phyloP scores from a whole-genome alignment of 2,329 filamentous ascomycete genomes.

The Grosmannia clavigera region DNA sequence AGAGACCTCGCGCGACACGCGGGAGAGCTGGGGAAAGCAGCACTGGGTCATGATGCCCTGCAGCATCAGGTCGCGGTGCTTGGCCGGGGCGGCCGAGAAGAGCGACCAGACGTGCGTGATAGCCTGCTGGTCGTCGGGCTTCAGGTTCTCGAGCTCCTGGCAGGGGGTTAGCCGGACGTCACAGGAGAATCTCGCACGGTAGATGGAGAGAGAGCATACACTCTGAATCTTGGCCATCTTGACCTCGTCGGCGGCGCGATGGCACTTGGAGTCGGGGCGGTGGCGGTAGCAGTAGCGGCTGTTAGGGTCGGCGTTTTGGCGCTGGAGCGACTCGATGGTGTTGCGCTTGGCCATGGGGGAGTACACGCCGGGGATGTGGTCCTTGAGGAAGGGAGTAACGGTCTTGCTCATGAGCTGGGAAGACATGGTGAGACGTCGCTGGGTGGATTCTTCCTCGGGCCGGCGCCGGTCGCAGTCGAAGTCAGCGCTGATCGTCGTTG shows the following conservation, averaged over 20 bases:
- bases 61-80: slow-evolving; percentile 91
- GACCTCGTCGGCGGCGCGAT: slow-evolving; percentile 82
- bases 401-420: slow-evolving; percentile 61
- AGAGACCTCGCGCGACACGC: slow-evolving; percentile 77
- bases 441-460: slow-evolving; percentile 35
- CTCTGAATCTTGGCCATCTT: slow-evolving; percentile 93
- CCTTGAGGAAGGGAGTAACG: slow-evolving; percentile 76
- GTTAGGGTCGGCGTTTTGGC: slow-evolving; percentile 46
- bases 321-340: slow-evolving; percentile 25
- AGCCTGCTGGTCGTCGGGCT: slow-evolving; percentile 78
- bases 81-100: slow-evolving; percentile 88
- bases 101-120: slow-evolving; percentile 97
- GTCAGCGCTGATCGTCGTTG: slow-evolving; percentile 8
- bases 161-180: too few species aligned
- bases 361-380: slow-evolving; percentile 83
- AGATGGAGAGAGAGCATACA: slow-evolving; percentile 35
- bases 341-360: slow-evolving; percentile 58
- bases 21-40: slow-evolving; percentile 93
- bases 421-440: slow-evolving; percentile 43
- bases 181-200: too few species aligned
- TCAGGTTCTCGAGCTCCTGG: slow-evolving; percentile 70
- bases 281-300: slow-evolving; percentile 96
- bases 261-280: slow-evolving; percentile 84
- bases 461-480: slow-evolving; percentile 39
- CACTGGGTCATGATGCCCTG: slow-evolving; percentile 93